Evolutionary conservation across 2,329 filamentous ascomycete species (phyloP), one percentile per base, ranked within the genome.

Genomic region (Pseudocercospora crystallina): DNA sequence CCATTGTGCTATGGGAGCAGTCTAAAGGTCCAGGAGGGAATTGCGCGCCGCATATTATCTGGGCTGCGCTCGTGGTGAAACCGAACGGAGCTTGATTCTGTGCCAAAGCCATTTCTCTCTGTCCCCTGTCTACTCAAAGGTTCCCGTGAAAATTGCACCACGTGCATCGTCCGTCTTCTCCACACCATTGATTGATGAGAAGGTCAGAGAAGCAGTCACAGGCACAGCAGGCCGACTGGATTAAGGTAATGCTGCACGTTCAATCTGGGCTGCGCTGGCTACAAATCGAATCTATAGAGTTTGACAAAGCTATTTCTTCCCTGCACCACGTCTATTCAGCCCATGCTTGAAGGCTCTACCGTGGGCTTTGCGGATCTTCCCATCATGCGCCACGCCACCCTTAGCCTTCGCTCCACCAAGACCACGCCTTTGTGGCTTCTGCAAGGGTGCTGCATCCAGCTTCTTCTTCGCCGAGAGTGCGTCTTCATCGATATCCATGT

Each of bases 401-500:
- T 54, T 54, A 9, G 45, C 40, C 53, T 64, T 65, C 37, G 62
- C 62, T 8, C 53, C 57, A 9, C 56, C 60, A 41, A 65, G 42
- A 9, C 61, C 58, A 37, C 60, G 49, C 38, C 63, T 56, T 49
- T 60, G 49, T 39, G 61, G 60, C 41, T 47, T 47, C 37, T 58
- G 55, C 47, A 46, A 38, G 54, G 51, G 38, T 51, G 56, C 36
- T 51, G 56, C 58, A 52, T 57, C 60, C 8, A 58, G 46, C 41
- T 69, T 69, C 50, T 67, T 70, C 56, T 69, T 67, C n/a, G 61
- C 61, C 11, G 68, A 51, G 56, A 65, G 33, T 47, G 70, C 54
- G 33, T 73, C 73, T 39, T 71, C 70, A 49, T 76, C 75, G 47
- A 76, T 66, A 38, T 77, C 75, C 69, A 75, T 74, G n/a, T 73